These are phyloP conservation scores for Paramecium octaurelia DNA, from an alignment of 73 alveolate species.

Conservation along the genomic window DNA sequence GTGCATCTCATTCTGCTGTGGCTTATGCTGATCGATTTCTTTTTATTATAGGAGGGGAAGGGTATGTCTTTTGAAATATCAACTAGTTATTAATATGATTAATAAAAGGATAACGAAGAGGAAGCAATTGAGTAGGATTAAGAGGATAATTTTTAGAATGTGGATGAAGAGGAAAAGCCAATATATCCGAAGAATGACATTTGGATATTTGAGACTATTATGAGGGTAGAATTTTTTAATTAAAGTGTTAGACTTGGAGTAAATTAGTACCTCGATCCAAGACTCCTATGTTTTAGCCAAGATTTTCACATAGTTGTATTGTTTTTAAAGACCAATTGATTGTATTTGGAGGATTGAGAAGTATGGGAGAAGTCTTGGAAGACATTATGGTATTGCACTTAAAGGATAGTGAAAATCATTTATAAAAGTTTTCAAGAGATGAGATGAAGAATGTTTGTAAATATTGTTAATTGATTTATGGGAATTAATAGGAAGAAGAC, in stretches of 20 bases:
- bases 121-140: background rate
- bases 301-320: constrained; percentile 42
- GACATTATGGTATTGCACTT: constrained; percentile 57
- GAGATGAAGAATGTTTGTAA: constrained; percentile 41
- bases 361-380: constrained; percentile 36
- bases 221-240: constrained; percentile 15
- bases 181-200: constrained; percentile 50
- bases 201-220: constrained; percentile 56
- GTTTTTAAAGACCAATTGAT: constrained; percentile 55
- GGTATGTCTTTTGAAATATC: background rate
- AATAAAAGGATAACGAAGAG: constrained; percentile 3
- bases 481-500: background rate
- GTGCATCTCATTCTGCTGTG: constrained; percentile 52
- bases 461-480: constrained; percentile 29
- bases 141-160: background rate
- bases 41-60: constrained; percentile 60
- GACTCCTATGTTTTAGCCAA: background rate
- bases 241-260: constrained; percentile 22
- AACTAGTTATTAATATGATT: background rate
- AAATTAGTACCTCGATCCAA: background rate
- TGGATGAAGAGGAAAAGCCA: constrained; percentile 45
- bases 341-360: constrained; percentile 47
- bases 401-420: constrained; percentile 57
- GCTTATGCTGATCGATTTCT: constrained; percentile 38
- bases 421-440: constrained; percentile 31